Percentiles rank a stretch among this genome's conserved stretches.
Conservation (phyloP, 73 alveolate genomes). For the Uronychia binucleata region DNA sequence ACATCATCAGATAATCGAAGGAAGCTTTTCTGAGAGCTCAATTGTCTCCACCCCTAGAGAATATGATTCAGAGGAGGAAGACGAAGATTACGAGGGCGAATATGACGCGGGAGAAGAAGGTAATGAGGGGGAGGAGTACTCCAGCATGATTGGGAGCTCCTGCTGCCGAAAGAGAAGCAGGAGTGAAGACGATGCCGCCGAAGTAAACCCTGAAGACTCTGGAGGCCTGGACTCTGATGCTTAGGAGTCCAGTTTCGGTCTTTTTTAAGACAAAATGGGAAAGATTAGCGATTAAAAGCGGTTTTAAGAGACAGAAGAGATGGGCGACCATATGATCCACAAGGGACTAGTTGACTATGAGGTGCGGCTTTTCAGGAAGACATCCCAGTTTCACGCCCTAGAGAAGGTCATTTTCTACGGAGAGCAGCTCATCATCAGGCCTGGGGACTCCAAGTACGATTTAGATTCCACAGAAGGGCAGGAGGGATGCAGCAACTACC, state of each 20-base stretch:
- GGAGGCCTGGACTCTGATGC: no score
- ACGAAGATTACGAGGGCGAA: background rate
- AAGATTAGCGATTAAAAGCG: no score
- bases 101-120: background rate
- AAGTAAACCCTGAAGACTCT: no score
- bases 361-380: background rate
- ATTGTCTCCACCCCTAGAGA: background rate
- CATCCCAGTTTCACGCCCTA: background rate
- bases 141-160: background rate
- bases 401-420: background rate
- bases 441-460: constrained; percentile 78
- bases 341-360: no score
- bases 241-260: no score
- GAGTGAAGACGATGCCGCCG: background rate
- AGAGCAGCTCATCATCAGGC: background rate
- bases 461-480: constrained; percentile 92
- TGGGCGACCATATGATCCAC: no score
- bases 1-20: background rate
- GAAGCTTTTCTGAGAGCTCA: background rate
- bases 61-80: background rate
- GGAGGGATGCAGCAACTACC: constrained; percentile 81
- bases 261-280: no score
- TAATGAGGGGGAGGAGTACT: background rate
- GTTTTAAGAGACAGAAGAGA: no score
- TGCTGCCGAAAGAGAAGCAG: background rate